Base-by-base conservation (phyloP, 345 rosid species). In the Lumnitzera racemosa region DNA sequence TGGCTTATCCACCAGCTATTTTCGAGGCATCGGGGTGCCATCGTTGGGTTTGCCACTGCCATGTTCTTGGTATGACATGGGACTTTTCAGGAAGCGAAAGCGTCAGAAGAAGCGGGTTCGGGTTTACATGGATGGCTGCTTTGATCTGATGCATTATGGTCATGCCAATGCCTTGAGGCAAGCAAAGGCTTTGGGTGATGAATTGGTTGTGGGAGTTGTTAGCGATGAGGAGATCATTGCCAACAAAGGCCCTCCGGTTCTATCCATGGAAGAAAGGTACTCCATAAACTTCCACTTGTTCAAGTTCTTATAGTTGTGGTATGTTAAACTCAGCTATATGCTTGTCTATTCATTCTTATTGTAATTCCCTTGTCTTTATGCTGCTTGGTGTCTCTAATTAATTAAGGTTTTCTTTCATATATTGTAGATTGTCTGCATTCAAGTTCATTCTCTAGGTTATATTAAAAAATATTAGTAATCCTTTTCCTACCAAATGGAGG, bases 121-220 rank as follows among this genome's bases (percentile, higher is more conserved):
- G 15, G 98, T 91, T 56, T 91, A 87, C 86, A 91, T 91, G 98
- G 98, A 91, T 61, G 98, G 98, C 57, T 89, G 98, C 77, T 91
- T 91, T 74, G 96, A 91, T 73, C 86, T 91, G 69, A 91, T 91
- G 98, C 98, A 91, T 82, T 89, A 84, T 54, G 98, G 98, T 12
- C 98, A 91, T 65, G 90, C 91, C 62, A 89, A 91, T 68, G 98
- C 96, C 2, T 61, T 91, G 70, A 74, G 96, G 46, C 96, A 91
- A 68, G 98, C 98, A 12, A 83, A 85, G 76, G 86, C 89, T 62
- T 76, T 89, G 68, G 98, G 98, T 41, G 92, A 87, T 70, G 92
- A 89, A 71, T 74, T 91, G 80, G 92, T 91, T 15, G 98, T 91
- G 1, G 98, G 98, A 0, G 83, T 91, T 62, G 90, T 91, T 24